Evolutionary conservation across 2,329 filamentous ascomycete genomes (phyloP).

Genomic region (Botrytis galanthina): DNA sequence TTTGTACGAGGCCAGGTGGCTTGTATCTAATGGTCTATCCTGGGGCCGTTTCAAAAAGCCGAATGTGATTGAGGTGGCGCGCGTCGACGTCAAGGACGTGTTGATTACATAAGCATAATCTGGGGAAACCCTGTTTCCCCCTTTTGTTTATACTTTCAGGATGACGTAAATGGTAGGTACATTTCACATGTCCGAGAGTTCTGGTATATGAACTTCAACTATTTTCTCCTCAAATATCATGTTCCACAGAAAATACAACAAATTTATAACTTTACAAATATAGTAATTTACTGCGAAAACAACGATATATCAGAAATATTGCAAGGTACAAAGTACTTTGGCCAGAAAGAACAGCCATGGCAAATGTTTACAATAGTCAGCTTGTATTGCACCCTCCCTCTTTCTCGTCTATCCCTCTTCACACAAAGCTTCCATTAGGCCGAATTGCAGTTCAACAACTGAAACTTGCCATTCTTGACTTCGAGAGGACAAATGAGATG

Average conservation of each 20-base stretch:
- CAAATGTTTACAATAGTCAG: slow-evolving; percentile 44
- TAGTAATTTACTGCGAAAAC: background rate
- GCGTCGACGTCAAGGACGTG: background rate
- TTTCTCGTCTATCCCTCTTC: background rate
- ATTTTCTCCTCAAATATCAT: background rate
- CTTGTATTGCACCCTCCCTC: slow-evolving; percentile 37
- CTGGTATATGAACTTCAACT: background rate
- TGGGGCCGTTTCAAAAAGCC: background rate
- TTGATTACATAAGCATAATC: slow-evolving; percentile 2
- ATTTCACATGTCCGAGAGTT: background rate
- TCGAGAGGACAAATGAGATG: background rate
- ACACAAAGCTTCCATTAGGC: background rate
- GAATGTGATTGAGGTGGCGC: background rate
- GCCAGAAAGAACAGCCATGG: slow-evolving; percentile 26
- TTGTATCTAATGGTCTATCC: background rate
- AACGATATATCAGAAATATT: background rate
- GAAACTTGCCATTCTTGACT: background rate
- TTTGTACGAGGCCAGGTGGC: background rate
- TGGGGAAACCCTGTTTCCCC: slow-evolving; percentile 2
- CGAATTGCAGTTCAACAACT: background rate
- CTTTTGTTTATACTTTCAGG: background rate
- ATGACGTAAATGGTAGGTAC: background rate
- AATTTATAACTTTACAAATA: background rate
- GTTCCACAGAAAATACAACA: background rate
- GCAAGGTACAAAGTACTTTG: background rate